These are phyloP conservation scores for Leccinellum albellum DNA, from an alignment of 768 basidiomycete genomes.

Conservation along the genomic window DNA sequence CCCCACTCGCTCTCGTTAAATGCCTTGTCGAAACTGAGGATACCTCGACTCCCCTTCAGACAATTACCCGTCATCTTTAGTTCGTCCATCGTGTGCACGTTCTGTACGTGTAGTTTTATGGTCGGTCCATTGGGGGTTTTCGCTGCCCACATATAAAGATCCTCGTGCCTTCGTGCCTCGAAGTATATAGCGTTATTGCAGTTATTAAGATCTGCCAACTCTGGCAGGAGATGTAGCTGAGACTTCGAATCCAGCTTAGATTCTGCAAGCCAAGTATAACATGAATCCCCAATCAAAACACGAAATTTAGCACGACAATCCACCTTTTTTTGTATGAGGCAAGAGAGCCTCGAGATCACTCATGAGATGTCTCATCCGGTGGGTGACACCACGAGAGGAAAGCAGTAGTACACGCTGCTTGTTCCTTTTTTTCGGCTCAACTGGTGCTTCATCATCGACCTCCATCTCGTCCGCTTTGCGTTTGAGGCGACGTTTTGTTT, in stretches of 20 bases:
- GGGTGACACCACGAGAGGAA: constrained; percentile 90
- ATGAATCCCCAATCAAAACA: neutral
- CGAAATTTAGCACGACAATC: constrained; percentile 25
- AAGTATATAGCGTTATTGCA: constrained; percentile 98
- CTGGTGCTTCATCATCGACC: constrained; percentile 45
- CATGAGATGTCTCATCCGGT: constrained; percentile 97
- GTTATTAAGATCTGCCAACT: constrained; percentile 94
- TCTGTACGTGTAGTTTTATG: constrained; percentile 96
- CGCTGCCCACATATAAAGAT: constrained; percentile 93
- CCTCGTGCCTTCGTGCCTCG: constrained; percentile 92
- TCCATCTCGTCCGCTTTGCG: constrained; percentile 64
- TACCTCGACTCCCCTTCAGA: constrained; percentile 88
- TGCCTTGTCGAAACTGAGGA: constrained; percentile 86
- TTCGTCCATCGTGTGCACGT: constrained; percentile 99
- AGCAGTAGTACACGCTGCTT: constrained; percentile 94
- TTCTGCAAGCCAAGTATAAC: constrained; percentile 46
- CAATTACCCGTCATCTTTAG: constrained; percentile 99
- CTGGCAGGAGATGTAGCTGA: constrained; percentile 86
- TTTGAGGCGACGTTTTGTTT: constrained; percentile 47
- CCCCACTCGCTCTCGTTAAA: constrained; percentile 91
- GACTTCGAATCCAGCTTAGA: constrained; percentile 97
- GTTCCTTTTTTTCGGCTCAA: constrained; percentile 63
- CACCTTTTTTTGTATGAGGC: constrained; percentile 97
- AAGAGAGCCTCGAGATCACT: constrained; percentile 85
- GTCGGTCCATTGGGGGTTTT: constrained; percentile 98